Evolutionary conservation across 768 basidiomycete genomes (phyloP).

Genomic region (Mycena sanguinolenta): DNA sequence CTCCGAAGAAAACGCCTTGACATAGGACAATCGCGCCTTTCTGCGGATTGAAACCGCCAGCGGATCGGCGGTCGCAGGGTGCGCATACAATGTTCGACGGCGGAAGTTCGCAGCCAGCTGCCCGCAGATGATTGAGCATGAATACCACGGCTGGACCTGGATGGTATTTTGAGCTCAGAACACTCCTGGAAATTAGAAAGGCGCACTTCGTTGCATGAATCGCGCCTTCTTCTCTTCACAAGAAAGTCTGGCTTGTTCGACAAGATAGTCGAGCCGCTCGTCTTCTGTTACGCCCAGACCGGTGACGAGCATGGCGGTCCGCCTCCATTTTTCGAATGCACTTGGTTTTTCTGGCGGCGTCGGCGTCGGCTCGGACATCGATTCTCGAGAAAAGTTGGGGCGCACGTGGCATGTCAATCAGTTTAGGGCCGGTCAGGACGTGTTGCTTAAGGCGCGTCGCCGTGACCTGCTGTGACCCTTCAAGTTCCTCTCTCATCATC

Average conservation of each 20-base stretch:
- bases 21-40: conserved; percentile 88
- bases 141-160: conserved; percentile 89
- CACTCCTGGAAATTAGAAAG: conserved; percentile 11
- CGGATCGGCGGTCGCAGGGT: conserved; percentile 79
- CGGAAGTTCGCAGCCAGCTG: conserved; percentile 79
- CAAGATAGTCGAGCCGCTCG: conserved; percentile 58
- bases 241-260: conserved; percentile 49
- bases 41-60: conserved; percentile 88
- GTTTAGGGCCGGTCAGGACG: conserved; percentile 14
- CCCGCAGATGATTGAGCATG: conserved; percentile 91
- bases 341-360: conserved; percentile 42
- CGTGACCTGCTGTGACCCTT: conserved; percentile 1
- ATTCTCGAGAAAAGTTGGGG: conserved; percentile 3
- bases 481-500: conserved; percentile 23
- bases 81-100: conserved; percentile 83
- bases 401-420: not conserved
- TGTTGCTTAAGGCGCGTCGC: conserved; percentile 13
- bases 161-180: conserved; percentile 19
- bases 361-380: not conserved
- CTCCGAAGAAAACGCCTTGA: conserved; percentile 83
- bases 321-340: conserved; percentile 64
- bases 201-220: conserved; percentile 71
- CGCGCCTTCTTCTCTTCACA: conserved; percentile 82
- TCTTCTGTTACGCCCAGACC: conserved; percentile 63
- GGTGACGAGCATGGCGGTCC: conserved; percentile 60